Conservation (phyloP, 176 grass and related monocot species). For the Rhynchospora tenuis region DNA sequence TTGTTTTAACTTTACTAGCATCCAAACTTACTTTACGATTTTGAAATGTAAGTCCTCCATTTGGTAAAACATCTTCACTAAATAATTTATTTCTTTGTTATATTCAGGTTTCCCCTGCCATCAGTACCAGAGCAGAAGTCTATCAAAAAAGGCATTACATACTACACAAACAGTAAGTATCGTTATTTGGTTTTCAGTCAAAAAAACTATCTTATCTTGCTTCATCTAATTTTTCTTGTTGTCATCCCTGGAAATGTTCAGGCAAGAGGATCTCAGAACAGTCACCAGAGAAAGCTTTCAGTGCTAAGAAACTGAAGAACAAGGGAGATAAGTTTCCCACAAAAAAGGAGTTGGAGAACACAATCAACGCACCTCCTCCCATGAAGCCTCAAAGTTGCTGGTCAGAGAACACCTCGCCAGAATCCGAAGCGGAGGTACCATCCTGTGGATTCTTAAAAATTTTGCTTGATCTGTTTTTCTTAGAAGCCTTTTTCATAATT, state of each 20-base stretch:
- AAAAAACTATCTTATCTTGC: not conserved
- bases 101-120: not conserved
- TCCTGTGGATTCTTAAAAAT: too few relatives aligned
- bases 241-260: not conserved
- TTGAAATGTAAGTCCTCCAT: too few relatives aligned
- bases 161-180: too few relatives aligned
- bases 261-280: constrained; percentile 21
- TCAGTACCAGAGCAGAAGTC: constrained; percentile 2
- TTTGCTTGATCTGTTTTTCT: too few relatives aligned
- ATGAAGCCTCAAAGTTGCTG: constrained; percentile 27
- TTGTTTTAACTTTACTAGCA: not conserved
- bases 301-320: constrained; percentile 20
- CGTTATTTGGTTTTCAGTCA: not conserved
- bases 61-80: too few relatives aligned
- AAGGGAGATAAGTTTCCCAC: not conserved
- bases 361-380: constrained; percentile 13
- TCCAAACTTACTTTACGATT: not conserved
- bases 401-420: constrained; percentile 14
- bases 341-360: not conserved
- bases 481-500: too few relatives aligned
- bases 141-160: constrained; percentile 29
- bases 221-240: not conserved
- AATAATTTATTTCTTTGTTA: not conserved
- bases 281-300: constrained; percentile 19
- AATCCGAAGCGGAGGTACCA: too few relatives aligned